A percentile compares a stretch with the other conserved stretches of the same genome.
Evolutionary conservation across 2,329 filamentous ascomycete species (phyloP).

Genomic region (Penicillium frequentans): DNA sequence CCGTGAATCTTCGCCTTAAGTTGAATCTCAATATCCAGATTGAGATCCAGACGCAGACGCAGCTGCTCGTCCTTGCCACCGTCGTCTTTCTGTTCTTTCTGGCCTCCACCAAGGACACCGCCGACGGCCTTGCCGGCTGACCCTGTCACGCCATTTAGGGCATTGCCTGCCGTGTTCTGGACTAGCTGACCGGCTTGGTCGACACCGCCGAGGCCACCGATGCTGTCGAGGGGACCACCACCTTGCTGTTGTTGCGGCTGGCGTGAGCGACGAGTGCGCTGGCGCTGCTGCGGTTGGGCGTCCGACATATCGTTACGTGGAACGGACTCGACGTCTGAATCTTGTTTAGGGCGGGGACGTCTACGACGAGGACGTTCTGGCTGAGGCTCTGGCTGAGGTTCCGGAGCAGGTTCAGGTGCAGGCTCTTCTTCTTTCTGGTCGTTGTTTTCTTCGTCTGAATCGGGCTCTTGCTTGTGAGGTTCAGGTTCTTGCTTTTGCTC

Average conservation of each 20-base stretch:
- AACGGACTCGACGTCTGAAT: conserved; percentile 54
- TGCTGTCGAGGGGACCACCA: conserved; percentile 43
- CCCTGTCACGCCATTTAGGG: conserved; percentile 42
- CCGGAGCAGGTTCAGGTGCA: conserved; percentile 40
- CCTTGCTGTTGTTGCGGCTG: conserved; percentile 48
- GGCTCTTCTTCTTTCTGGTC: conserved; percentile 32
- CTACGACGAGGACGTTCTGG: conserved; percentile 40
- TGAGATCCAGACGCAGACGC: conserved; percentile 71
- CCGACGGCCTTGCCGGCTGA: conserved; percentile 47
- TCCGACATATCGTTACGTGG: conserved; percentile 54
- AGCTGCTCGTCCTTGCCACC: conserved; percentile 63
- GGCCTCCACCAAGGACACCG: conserved; percentile 34
- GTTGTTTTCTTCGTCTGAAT: conserved; percentile 44
- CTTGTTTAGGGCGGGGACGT: conserved; percentile 26
- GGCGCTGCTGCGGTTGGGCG: conserved; percentile 47
- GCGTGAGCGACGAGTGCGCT: conserved; percentile 56
- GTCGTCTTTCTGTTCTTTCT: conserved; percentile 43
- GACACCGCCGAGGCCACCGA: conserved; percentile 51
- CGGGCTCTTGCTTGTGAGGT: conserved; percentile 13
- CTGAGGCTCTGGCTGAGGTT: conserved; percentile 45
- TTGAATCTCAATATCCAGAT: conserved; percentile 80
- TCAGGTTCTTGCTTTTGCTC: conserved; percentile 13
- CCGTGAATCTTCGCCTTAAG: conserved; percentile 84
- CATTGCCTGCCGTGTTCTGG: conserved; percentile 47
- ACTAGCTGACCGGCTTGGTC: conserved; percentile 60